Percentiles rank a stretch among this genome's conserved stretches.
Conservation (phyloP, 2,329 filamentous ascomycete species). For the Graphilbum sp. region DNA sequence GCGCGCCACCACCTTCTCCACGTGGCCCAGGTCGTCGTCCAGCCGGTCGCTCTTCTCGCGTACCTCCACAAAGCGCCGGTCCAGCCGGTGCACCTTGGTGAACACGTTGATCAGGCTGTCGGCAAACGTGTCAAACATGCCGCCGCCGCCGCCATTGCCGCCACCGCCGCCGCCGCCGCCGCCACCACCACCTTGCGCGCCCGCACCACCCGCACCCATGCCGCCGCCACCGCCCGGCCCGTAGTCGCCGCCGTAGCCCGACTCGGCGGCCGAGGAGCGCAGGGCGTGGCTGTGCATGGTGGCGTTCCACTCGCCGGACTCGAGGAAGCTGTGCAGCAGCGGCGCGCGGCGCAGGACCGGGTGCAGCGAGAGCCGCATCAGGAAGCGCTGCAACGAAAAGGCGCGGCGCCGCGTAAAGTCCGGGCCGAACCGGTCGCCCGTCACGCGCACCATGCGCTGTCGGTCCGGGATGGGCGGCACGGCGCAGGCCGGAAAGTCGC, state of each 20-base stretch:
- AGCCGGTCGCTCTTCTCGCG: constrained; percentile 85
- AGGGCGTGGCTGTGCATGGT: constrained; percentile 70
- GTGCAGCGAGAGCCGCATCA: constrained; percentile 72
- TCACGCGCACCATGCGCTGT: constrained; percentile 97
- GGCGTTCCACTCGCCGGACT: constrained; percentile 90
- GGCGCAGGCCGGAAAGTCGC: constrained; percentile 80
- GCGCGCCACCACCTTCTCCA: constrained; percentile 89
- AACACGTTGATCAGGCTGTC: constrained; percentile 97
- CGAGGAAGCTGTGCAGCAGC: constrained; percentile 77
- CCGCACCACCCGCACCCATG: constrained; percentile 21
- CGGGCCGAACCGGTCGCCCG: constrained; percentile 81
- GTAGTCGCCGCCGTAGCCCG: constrained; percentile 14
- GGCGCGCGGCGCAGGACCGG: constrained; percentile 71
- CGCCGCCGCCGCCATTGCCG: constrained; percentile 4
- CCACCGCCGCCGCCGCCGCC: constrained; percentile 34
- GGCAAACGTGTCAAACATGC: constrained; percentile 82
- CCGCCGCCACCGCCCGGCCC: constrained; percentile 25
- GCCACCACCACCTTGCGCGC: constrained; percentile 29
- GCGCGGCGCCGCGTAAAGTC: constrained; percentile 85
- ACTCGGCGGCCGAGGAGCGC: constrained; percentile 29
- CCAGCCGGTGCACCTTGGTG: constrained; percentile 87
- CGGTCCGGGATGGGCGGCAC: constrained; percentile 94
- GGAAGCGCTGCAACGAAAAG: constrained; percentile 80
- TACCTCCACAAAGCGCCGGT: constrained; percentile 88
- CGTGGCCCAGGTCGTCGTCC: constrained; percentile 79